Base-by-base conservation (phyloP, 1,284 basidiomycete species). In the Irpex rosettiformis region DNA sequence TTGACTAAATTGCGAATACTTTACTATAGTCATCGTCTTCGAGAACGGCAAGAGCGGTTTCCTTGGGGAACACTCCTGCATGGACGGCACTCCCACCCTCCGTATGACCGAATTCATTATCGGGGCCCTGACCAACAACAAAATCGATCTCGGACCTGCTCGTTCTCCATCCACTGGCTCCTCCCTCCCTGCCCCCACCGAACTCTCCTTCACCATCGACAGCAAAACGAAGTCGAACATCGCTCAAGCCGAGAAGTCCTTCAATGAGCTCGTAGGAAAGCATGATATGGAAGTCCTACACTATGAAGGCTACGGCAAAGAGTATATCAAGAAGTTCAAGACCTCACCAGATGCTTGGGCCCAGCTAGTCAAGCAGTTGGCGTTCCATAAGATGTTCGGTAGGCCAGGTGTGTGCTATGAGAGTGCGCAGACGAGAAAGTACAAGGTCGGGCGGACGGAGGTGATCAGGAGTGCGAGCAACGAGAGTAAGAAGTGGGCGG, bases 41-140 rank as follows among this genome's bases (percentile, higher is more conserved):
- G 91, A 94, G 64, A 93, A 94, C 65, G 97, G 94, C 57, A 92
- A 94, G 61, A 94, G 93, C 27, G 96, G 94, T 1, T 99, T 97
- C 79, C 75, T 92, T 1, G 89, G 89, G 37, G 90, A 93, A 69
- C 94, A 96, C 74, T 94, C 92, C 11, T 94, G 91, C 71, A 93
- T 96, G 92, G 96, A 98, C 70, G 96, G 96, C 49, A 98, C 95
- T 0, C 93, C 96, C 0, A 98, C 96, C 0, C 79, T 98, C 30
- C 89, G 96, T 57, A 76, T 98, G 79, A 98, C 97, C 78, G 96
- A 99, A 73, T 99, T 96, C 73, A 78, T 94, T 57, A 77, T 98
- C 47, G 92, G 86, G 13, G 83, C 89, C 0, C 77, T 98, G 49
- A 86, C 86, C 4, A 78, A 83, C n/a, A 84, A 85, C 67, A 95